A percentile compares a stretch with the other conserved stretches of the same genome.
phyloP scores from a whole-genome alignment of 805 yeast genomes.

The Yarrowia phangngaensis region DNA sequence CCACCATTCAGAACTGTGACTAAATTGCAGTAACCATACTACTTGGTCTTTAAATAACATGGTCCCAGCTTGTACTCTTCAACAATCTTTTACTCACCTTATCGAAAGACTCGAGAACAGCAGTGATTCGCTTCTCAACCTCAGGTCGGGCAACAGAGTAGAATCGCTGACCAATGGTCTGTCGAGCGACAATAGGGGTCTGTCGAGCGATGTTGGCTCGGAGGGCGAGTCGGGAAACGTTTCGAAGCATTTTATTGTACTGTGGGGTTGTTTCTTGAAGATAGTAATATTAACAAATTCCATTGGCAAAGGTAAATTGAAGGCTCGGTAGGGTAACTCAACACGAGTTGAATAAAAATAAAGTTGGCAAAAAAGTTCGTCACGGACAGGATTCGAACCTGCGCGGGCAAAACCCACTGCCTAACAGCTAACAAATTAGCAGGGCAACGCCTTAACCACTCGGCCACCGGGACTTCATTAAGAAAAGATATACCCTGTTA shows the following conservation, averaged over 20 bases:
- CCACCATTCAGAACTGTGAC: background rate
- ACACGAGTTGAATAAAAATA: conserved; percentile 1
- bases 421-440: conserved; percentile 49
- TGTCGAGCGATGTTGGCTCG: conserved; percentile 23
- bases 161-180: conserved; percentile 38
- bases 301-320: conserved; percentile 23
- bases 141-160: conserved; percentile 70
- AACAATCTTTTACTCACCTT: conserved; percentile 51
- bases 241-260: conserved; percentile 20
- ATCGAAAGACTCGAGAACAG: conserved; percentile 64
- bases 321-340: conserved; percentile 10
- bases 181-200: conserved; percentile 2
- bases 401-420: conserved; percentile 93
- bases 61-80: conserved; percentile 15
- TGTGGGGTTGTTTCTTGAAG: conserved; percentile 20
- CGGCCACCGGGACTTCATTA: conserved; percentile 67
- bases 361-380: conserved; percentile 57
- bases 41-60: no score
- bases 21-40: no score
- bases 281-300: conserved; percentile 18
- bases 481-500: background rate
- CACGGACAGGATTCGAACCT: conserved; percentile 99
- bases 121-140: conserved; percentile 74
- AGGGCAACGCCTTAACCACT: conserved; percentile 94
- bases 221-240: conserved; percentile 25